phyloP scores from a whole-genome alignment of 495 filamentous ascomycete genomes.

The Aspergillus indologenus region DNA sequence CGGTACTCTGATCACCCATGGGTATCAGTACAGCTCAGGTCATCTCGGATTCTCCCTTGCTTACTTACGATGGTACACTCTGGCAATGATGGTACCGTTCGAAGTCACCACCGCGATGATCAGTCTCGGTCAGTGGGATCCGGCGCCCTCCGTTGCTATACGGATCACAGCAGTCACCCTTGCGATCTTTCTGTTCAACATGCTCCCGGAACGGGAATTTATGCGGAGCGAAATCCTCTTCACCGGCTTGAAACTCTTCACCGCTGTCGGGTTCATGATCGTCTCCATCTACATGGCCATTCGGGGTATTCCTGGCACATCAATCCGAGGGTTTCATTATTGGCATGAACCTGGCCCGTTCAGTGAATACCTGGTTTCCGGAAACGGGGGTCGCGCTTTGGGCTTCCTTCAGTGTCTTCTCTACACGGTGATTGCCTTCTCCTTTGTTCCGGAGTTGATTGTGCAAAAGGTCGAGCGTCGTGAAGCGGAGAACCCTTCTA shows the following conservation, averaged over 20 bases:
- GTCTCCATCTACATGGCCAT: conserved; percentile 66
- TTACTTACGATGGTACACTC: conserved; percentile 55
- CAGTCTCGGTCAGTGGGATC: conserved; percentile 76
- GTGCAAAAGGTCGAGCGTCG: conserved; percentile 51
- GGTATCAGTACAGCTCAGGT: conserved; percentile 48
- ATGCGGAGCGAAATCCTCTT: conserved; percentile 78
- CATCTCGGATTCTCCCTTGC: conserved; percentile 56
- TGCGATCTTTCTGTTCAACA: conserved; percentile 68
- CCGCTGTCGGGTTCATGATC: conserved; percentile 68
- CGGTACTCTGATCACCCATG: conserved; percentile 57
- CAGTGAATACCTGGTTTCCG: conserved; percentile 57
- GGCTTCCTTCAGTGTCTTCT: conserved; percentile 69
- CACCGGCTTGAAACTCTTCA: conserved; percentile 73
- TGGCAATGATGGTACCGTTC: conserved; percentile 64
- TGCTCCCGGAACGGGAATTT: conserved; percentile 75
- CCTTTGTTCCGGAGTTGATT: conserved; percentile 54
- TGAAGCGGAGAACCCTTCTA: conserved; percentile 30
- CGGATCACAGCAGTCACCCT: conserved; percentile 72
- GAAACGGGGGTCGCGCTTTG: conserved; percentile 60
- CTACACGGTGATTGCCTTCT: conserved; percentile 50
- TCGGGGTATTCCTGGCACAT: conserved; percentile 60
- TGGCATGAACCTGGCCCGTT: conserved; percentile 74
- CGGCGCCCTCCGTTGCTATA: conserved; percentile 54
- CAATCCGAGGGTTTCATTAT: conserved; percentile 71
- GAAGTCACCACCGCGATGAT: conserved; percentile 85